Conservation (phyloP, 371 early-diverging fungal genomes). For the Rhizopus stolonifer region DNA sequence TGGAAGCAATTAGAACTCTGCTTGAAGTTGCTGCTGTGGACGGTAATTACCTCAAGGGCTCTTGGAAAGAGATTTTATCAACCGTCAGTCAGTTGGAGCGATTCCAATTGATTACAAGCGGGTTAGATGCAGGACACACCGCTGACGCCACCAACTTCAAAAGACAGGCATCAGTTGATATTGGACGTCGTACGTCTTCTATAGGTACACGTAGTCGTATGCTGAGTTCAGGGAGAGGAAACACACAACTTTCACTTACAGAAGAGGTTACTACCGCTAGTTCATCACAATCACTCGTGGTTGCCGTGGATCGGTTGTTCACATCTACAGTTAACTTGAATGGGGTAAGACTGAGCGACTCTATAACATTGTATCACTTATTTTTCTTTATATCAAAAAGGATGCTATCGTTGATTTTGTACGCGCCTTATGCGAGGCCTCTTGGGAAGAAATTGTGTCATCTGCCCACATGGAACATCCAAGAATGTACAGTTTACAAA, state of each 20-base stretch:
- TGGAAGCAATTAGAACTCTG: slow-evolving; percentile 83
- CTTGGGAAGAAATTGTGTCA: slow-evolving; percentile 87
- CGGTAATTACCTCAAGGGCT: slow-evolving; percentile 80
- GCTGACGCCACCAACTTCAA: slow-evolving; percentile 31
- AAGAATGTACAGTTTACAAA: slow-evolving; percentile 87
- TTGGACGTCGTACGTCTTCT: slow-evolving; percentile 37
- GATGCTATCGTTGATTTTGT: slow-evolving; percentile 89
- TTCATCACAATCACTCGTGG: slow-evolving; percentile 65
- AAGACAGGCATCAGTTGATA: slow-evolving; percentile 32
- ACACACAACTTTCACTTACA: slow-evolving; percentile 40
- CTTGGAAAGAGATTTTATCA: slow-evolving; percentile 88
- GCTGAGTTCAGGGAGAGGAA: slow-evolving; percentile 19
- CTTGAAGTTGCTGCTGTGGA: slow-evolving; percentile 83
- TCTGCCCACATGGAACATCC: slow-evolving; percentile 62
- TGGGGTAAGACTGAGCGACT: slow-evolving; percentile 28
- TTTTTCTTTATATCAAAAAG: slow-evolving; percentile 8
- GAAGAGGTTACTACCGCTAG: slow-evolving; percentile 56
- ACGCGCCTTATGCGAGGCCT: slow-evolving; percentile 78
- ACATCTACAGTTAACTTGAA: slow-evolving; percentile 56
- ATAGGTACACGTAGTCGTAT: slow-evolving; percentile 19
- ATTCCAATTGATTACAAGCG: slow-evolving; percentile 63
- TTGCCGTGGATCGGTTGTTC: slow-evolving; percentile 86
- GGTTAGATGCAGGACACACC: slow-evolving; percentile 43
- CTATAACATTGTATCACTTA: neutral
- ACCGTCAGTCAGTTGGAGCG: slow-evolving; percentile 87